These are phyloP conservation scores for Brassica incana DNA, from an alignment of 345 rosid genomes.

Conservation along the genomic window DNA sequence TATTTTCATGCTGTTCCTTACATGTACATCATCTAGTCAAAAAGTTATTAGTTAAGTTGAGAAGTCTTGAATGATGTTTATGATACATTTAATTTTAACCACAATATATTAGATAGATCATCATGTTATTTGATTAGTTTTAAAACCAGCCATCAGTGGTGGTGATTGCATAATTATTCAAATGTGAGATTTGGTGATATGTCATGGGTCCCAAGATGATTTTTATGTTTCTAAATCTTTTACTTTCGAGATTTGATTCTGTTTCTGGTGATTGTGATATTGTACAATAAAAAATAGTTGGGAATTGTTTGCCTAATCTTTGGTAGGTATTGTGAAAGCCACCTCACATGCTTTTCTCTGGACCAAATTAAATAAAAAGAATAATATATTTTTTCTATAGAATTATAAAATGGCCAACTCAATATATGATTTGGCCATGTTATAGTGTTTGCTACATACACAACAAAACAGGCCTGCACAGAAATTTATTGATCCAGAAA, in stretches of 20 bases:
- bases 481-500: conserved; percentile 1
- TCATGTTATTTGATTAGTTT: neutral
- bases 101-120: neutral
- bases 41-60: neutral
- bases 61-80: conserved; percentile 9
- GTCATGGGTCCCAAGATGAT: conserved; percentile 35
- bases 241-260: conserved; percentile 33
- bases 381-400: neutral
- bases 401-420: conserved; percentile 24
- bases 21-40: neutral
- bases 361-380: neutral
- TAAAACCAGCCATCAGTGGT: neutral
- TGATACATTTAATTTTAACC: neutral
- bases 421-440: conserved; percentile 29
- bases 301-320: conserved; percentile 28
- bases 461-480: conserved; percentile 7
- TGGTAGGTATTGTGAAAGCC: conserved; percentile 30
- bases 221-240: conserved; percentile 29
- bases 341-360: conserved; percentile 35
- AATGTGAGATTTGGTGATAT: conserved; percentile 35
- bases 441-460: conserved; percentile 29
- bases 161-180: conserved; percentile 12
- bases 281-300: neutral
- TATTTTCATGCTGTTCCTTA: neutral
- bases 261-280: conserved; percentile 31